phyloP scores from a whole-genome alignment of 192 early-diverging fungal species.

The Dissophora ornata region DNA sequence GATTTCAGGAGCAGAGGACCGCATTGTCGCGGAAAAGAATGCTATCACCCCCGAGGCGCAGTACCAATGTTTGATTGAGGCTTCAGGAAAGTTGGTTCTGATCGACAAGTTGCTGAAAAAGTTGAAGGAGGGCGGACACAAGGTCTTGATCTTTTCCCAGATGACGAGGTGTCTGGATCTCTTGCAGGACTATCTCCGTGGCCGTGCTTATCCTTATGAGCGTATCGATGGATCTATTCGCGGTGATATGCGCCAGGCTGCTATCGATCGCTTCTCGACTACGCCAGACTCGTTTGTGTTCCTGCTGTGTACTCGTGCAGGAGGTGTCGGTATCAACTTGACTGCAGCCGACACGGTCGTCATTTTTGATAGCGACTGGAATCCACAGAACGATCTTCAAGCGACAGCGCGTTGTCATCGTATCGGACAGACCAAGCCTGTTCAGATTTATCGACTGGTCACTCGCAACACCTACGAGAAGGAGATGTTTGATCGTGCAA shows the following conservation, averaged over 20 bases:
- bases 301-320: conserved; percentile 86
- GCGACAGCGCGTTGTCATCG: conserved; percentile 87
- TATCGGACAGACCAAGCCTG: conserved; percentile 90
- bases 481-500: conserved; percentile 92
- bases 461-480: conserved; percentile 90
- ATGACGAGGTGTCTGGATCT: conserved; percentile 88
- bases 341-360: conserved; percentile 90
- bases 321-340: conserved; percentile 91
- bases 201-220: conserved; percentile 78
- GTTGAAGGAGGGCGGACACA: conserved; percentile 81
- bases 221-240: conserved; percentile 86
- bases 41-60: conserved; percentile 69
- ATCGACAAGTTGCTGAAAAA: conserved; percentile 87
- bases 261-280: conserved; percentile 88
- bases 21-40: conserved; percentile 75
- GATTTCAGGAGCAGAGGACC: conserved; percentile 84
- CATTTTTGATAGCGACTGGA: conserved; percentile 92
- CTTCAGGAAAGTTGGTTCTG: conserved; percentile 86
- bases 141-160: conserved; percentile 91
- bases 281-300: conserved; percentile 87
- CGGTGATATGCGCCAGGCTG: conserved; percentile 84
- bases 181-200: conserved; percentile 84
- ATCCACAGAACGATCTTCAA: conserved; percentile 92
- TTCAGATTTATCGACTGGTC: conserved; percentile 81
- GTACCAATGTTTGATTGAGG: conserved; percentile 77